A percentile compares a stretch with the other conserved stretches of the same genome.
Evolutionary conservation across 208 protist species (phyloP).

Genomic region (Leishmania arabica): DNA sequence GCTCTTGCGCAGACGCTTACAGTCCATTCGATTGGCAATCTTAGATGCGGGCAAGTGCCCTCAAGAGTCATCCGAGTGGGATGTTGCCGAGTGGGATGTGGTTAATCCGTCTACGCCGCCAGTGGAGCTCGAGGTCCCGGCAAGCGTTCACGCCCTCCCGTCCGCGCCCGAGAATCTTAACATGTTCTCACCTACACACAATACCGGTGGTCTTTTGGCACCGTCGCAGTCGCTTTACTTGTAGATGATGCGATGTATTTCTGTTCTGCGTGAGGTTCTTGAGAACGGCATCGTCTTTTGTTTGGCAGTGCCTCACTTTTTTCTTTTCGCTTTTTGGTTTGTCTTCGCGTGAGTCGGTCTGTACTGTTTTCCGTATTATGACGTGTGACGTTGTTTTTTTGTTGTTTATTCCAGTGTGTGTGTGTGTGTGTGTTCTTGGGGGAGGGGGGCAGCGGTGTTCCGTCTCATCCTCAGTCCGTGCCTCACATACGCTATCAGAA

Average conservation of each 20-base stretch:
- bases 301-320: neutral
- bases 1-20: slow-evolving; percentile 25
- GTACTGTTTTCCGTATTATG: neutral
- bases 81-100: slow-evolving; percentile 16
- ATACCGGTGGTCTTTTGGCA: slow-evolving; percentile 35
- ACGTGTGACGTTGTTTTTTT: neutral
- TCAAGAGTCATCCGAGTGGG: slow-evolving; percentile 21
- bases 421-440: neutral
- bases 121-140: neutral
- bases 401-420: too few species aligned
- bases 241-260: neutral
- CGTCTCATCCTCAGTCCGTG: neutral
- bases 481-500: neutral
- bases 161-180: slow-evolving; percentile 24
- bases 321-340: neutral
- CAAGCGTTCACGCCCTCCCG: neutral
- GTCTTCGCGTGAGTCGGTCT: neutral
- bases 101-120: slow-evolving; percentile 2
- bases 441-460: neutral
- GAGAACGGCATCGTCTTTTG: neutral
- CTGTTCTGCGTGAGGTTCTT: neutral
- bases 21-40: slow-evolving; percentile 27
- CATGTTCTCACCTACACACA: slow-evolving; percentile 61
- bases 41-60: slow-evolving; percentile 27
- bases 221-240: slow-evolving; percentile 40